Base-by-base conservation (phyloP, 2,329 filamentous ascomycete genomes). In the Stagonosporopsis cucurbitacearum region DNA sequence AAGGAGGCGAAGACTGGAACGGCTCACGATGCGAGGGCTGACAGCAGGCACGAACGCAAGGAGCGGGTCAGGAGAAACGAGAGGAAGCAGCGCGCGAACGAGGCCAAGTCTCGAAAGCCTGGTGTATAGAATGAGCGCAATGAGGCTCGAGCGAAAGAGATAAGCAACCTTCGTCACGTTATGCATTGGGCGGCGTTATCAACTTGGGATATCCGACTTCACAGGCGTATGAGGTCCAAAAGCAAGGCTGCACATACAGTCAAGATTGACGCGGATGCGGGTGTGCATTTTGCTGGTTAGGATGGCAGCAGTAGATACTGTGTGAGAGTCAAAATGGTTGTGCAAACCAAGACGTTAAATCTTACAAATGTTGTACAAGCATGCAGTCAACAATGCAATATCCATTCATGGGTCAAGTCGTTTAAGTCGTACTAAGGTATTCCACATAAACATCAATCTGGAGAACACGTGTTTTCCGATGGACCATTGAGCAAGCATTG, bases 91-190 rank as follows among this genome's bases (percentile, higher is more conserved):
- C 72, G 76, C 49, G 70, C 74, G 35, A 79, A 83, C 68, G 91
- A 94, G 77, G 83, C 82, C 64, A 84, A 90, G 67, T 87, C 86
- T 76, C 81, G 87, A 63, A 91, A 86, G 64, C 65, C 57, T 67
- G 65, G 64, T 56, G 66, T 62, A 39, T 59, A 57, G 63, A 26
- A 2, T 68, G 43, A 54, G 58, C 15, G 32, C 17, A 33, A 26
- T 64, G 54, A 46, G 30, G 23, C 43, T 65, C 23, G 40, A 52
- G 43, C 37, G 36, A 41, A 54, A 49, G 28, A 43, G 53, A 56
- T 58, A 54, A 54, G 49, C 44, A 52, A 42, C 12, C 49, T 60
- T 56, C 36, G 20, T 60, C 57, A 62, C 58, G 51, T 62, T 62
- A 59, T 67, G 66, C 66, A 69, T 69, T 68, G 65, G 66, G 66